Evolutionary conservation across 805 yeast species (phyloP), one percentile per base, ranked within the genome.

Genomic region (Candida caryicola): DNA sequence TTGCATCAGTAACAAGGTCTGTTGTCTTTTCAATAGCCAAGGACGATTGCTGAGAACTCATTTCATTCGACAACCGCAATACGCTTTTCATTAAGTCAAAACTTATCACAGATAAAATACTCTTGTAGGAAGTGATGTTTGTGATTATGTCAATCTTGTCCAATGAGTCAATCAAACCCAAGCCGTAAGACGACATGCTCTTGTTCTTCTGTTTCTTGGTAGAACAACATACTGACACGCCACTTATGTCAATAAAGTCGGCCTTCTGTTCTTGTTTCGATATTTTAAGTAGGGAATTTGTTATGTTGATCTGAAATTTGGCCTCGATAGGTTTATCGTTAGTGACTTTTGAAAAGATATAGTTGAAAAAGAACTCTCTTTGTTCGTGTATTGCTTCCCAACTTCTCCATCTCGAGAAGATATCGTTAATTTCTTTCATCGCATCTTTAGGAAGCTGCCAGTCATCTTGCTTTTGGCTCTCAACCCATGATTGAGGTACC

Each of bases 361-460:
- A 27, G 49, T 60, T 58, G 49, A 84, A 79, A 17, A 85, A 66
- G 39, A 69, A 76, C 36, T 81, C 73, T 27, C 74, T 64, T n/a
- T 73, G 73, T 16, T 80, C 73, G 49, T 77, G 77, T 23, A 79
- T 70, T 31, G 85, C 82, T 50, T 91, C 99, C 97, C 98, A 90
- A 42, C 80, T 79, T 67, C 97, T 77, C 97, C 98, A 93, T 10
- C 73, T 67, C 0, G 81, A 68, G 50, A 89, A 88, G 1, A 80
- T 69, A 3, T 70, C 62, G 17, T 78, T 57, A 2, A 86, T 85
- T 12, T 71, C 71, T 6, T 66, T 63, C 41, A 70, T 67, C 0
- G 89, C 89, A 43, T 71, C 63, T 0, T 43, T 46, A 0, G 87
- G 82, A 0, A 76, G 68, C 13, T 57, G 56, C 67, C 78, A 72